Base-by-base conservation (phyloP, 768 basidiomycete genomes). In the Trametes cinnabarina region DNA sequence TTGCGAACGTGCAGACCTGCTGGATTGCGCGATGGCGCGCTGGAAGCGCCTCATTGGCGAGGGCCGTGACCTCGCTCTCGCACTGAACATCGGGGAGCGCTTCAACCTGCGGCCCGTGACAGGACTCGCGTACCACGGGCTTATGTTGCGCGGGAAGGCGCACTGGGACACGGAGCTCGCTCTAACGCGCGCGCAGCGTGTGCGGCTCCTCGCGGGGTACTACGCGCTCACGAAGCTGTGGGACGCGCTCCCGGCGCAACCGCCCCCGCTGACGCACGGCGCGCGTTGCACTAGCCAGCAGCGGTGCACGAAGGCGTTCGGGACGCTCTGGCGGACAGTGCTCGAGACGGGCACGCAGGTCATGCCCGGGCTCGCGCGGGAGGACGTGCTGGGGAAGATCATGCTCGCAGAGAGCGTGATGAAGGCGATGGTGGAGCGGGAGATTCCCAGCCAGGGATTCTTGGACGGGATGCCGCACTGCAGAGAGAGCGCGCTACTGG, bases 151-250 rank as follows among this genome's bases (percentile, higher is more conserved):
- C 63, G 82, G 81, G 15, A 73, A 77, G 37, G 72, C 78, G 25
- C 68, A 69, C 22, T 83, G 82, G 82, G 77, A 78, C 47, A 59
- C 71, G 8, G 82, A 82, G 51, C 62, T 68, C n/a, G 64, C 65
- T n/a, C 71, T 84, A 34, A 74, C 74, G 23, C 73, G 78, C 12
- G 68, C 76, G n/a, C 82, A 83, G 60, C 74, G 78, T 10, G 73
- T 82, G 30, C 79, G 81, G 37, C 70, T 84, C 39, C 68, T 84
- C 8, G 80, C 79, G 23, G 83, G 83, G 15, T 77, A 79, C 64
- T 80, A 83, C 64, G 74, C 76, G 34, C 74, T 83, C 23, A 72
- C 73, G 5, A 73, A 75, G 55, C 67, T 77, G 28, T 77, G 77
- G 72, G 77, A 80, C 46, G 69, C 72, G 17, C 72, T 83, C 7